These are phyloP conservation scores for Rhododendron williamsianum DNA, from an alignment of 148 eudicot genomes.

Conservation along the genomic window DNA sequence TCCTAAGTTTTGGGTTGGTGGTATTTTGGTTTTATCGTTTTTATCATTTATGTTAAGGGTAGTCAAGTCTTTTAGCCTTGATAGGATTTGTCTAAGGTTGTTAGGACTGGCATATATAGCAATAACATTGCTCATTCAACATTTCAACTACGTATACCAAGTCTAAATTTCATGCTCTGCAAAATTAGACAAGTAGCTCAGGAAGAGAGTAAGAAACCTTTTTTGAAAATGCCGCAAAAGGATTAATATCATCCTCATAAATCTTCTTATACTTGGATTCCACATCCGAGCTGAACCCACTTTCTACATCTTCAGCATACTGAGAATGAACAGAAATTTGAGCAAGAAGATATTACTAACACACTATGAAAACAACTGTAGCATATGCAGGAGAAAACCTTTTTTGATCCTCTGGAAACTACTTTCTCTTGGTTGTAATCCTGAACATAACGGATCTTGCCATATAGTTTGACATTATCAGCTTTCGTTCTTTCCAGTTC, in stretches of 20 bases:
- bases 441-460: constrained; percentile 96
- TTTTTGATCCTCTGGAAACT: constrained; percentile 90
- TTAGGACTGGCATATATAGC: background rate
- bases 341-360: background rate
- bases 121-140: background rate
- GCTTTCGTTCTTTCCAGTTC: constrained; percentile 92
- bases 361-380: background rate
- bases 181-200: background rate
- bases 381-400: constrained; percentile 40
- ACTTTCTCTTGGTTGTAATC: constrained; percentile 93
- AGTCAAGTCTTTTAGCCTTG: background rate
- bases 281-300: constrained; percentile 93
- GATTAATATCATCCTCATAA: constrained; percentile 98
- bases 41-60: background rate
- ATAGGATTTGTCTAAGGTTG: background rate
- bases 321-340: constrained; percentile 31
- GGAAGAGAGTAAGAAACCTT: constrained; percentile 43
- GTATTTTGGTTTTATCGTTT: background rate
- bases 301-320: constrained; percentile 83
- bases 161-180: background rate
- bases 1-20: background rate
- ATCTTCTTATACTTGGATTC: constrained; percentile 98
- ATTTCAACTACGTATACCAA: background rate
- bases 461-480: constrained; percentile 98
- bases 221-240: constrained; percentile 98